Evolutionary conservation across 495 filamentous ascomycete species (phyloP).

Genomic region (Talaromyces trachyspermus): DNA sequence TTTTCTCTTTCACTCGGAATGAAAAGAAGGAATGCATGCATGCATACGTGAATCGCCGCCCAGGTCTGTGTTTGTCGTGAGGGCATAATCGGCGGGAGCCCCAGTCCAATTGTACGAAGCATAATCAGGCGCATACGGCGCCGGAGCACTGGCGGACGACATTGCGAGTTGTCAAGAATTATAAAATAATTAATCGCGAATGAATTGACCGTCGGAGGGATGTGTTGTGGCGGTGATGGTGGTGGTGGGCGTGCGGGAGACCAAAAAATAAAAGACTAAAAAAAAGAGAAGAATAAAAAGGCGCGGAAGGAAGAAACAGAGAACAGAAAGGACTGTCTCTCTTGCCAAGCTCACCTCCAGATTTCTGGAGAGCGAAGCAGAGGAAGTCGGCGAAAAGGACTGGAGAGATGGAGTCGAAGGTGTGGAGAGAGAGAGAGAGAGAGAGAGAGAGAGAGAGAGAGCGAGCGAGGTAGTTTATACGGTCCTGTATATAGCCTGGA

Average conservation of each 20-base stretch:
- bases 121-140: slow-evolving; percentile 34
- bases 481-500: no score
- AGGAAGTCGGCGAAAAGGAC: neutral
- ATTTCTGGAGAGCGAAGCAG: neutral
- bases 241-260: neutral
- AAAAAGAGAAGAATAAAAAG: neutral
- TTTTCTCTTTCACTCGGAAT: no score
- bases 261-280: neutral
- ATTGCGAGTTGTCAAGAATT: slow-evolving; percentile 1
- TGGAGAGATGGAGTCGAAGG: neutral
- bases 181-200: neutral
- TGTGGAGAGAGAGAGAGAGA: neutral
- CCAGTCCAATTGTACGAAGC: slow-evolving; percentile 78
- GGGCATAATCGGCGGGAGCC: slow-evolving; percentile 63
- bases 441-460: neutral
- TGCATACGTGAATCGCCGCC: slow-evolving; percentile 81
- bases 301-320: no score
- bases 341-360: slow-evolving; percentile 4
- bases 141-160: slow-evolving; percentile 20
- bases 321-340: no score
- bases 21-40: neutral
- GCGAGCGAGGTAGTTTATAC: no score
- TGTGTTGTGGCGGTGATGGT: neutral
- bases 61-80: slow-evolving; percentile 55
- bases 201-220: neutral